A percentile compares a stretch with the other conserved stretches of the same genome.
These are phyloP conservation scores for Neltuma alba DNA, from an alignment of 306 rosid genomes.

Conservation along the genomic window DNA sequence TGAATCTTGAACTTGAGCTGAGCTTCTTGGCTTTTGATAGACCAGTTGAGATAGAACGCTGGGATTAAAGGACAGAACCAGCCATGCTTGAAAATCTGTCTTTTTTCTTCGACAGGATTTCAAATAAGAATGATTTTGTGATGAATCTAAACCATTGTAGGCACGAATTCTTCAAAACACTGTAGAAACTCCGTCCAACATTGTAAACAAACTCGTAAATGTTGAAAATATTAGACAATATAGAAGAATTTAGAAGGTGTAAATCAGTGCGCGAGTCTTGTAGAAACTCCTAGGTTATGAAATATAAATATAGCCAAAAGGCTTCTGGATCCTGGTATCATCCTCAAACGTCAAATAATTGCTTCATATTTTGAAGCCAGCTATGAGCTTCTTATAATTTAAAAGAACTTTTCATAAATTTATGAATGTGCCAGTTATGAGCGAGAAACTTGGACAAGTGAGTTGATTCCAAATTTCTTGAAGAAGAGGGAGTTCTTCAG, in stretches of 20 bases:
- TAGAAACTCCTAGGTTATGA: conserved; percentile 15
- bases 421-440: not conserved
- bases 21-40: conserved; percentile 4
- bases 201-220: conserved; percentile 68
- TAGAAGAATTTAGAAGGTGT: conserved; percentile 31
- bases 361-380: not conserved
- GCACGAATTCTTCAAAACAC: conserved; percentile 35
- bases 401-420: not conserved
- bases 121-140: conserved; percentile 48
- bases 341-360: conserved; percentile 5
- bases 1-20: not conserved
- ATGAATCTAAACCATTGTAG: conserved; percentile 32
- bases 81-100: conserved; percentile 12
- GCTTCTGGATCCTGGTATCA: not conserved
- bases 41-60: conserved; percentile 16
- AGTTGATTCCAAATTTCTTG: not conserved
- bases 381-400: not conserved
- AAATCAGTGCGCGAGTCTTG: conserved; percentile 36
- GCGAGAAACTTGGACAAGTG: not conserved
- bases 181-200: conserved; percentile 19
- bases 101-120: conserved; percentile 33
- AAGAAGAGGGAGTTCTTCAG: not conserved
- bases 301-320: conserved; percentile 1
- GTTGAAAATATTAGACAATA: conserved; percentile 41
- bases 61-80: conserved; percentile 32